Base-by-base conservation (phyloP, 768 basidiomycete genomes). In the Lactarius evosmus region DNA sequence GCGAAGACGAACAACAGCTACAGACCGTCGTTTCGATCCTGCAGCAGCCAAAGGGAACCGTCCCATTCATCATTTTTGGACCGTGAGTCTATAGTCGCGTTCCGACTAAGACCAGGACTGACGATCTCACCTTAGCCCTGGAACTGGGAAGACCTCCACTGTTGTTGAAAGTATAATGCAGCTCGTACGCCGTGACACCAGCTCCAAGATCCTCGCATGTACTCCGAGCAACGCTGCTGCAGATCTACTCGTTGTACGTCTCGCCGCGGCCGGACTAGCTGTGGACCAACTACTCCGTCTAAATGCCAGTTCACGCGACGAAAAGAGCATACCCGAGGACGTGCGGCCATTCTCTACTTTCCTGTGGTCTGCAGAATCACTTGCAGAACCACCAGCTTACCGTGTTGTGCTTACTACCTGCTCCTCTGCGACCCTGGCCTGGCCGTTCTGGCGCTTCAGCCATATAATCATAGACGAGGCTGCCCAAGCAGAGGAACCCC, bases 401-500 rank as follows among this genome's bases (percentile, higher is more conserved):
- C 78, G 80, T 3, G 82, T 86, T 9, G 75, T 88, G 25, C 80
- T 87, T 0, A 74, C 82, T 4, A 88, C 86, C 0, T 87, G 85
- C 70, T 66, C 84, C 11, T 81, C 83, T 0, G 85, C 78, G 0
- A n/a, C n/a, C n/a, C n/a, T n/a, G 77, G 77, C 5, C 75, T 83
- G 33, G 73, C 78, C 16, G 86, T n/a, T n/a, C n/a, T n/a, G 85
- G 0, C 83, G 85, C 69, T 88, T 82, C 67, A 80, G 72, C 0
- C 83, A 86, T 65, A 82, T 88, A n/a, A 82, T 88, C 66, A 74
- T 85, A 44, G 86, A 88, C 67, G 86, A 88, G 64, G 86, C 84
- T 6, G 85, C 85, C 0, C 85, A 88, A 67, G 85, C 81, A 0
- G 79, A 79, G 46, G 86, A 88, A 67, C 84, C 86, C 0, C 82